These are phyloP conservation scores for Parmelia sp. DNA, from an alignment of 495 filamentous ascomycete species.

Conservation along the genomic window DNA sequence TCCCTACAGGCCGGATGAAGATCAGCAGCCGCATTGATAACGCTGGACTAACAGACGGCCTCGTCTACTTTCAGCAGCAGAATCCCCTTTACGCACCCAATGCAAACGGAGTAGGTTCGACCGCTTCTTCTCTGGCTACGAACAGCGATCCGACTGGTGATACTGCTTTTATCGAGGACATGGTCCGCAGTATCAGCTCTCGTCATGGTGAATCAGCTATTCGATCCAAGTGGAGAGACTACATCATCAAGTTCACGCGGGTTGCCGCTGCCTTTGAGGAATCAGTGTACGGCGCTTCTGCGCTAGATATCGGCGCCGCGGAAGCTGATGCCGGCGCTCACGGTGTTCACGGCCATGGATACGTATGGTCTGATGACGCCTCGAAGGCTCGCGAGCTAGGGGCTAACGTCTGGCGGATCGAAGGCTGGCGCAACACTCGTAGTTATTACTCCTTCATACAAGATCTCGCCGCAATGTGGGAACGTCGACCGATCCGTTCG, in stretches of 20 bases:
- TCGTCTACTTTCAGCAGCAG: conserved; percentile 79
- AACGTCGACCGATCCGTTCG: conserved; percentile 67
- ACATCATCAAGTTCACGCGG: conserved; percentile 83
- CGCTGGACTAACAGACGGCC: conserved; percentile 71
- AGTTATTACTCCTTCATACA: conserved; percentile 95
- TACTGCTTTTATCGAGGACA: conserved; percentile 77
- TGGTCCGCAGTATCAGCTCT: conserved; percentile 72
- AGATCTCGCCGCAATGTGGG: conserved; percentile 53
- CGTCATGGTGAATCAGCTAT: conserved; percentile 87
- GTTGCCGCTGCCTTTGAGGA: conserved; percentile 94
- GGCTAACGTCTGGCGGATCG: conserved; percentile 83
- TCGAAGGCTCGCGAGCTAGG: conserved; percentile 78
- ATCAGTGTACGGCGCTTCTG: conserved; percentile 81
- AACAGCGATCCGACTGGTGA: conserved; percentile 77
- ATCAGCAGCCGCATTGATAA: conserved; percentile 77
- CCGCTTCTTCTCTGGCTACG: conserved; percentile 35
- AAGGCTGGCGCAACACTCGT: conserved; percentile 90
- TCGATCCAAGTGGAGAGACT: conserved; percentile 81
- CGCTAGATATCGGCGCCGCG: conserved; percentile 73
- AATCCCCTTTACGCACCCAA: conserved; percentile 50
- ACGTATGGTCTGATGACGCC: conserved; percentile 83
- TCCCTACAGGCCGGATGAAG: conserved; percentile 86
- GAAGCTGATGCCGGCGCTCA: conserved; percentile 59
- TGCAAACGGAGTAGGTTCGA: conserved; percentile 24
- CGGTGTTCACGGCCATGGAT: conserved; percentile 72